A percentile compares a stretch with the other conserved stretches of the same genome.
phyloP scores from a whole-genome alignment of 2,329 filamentous ascomycete genomes.

The Talaromyces rugulosus region DNA sequence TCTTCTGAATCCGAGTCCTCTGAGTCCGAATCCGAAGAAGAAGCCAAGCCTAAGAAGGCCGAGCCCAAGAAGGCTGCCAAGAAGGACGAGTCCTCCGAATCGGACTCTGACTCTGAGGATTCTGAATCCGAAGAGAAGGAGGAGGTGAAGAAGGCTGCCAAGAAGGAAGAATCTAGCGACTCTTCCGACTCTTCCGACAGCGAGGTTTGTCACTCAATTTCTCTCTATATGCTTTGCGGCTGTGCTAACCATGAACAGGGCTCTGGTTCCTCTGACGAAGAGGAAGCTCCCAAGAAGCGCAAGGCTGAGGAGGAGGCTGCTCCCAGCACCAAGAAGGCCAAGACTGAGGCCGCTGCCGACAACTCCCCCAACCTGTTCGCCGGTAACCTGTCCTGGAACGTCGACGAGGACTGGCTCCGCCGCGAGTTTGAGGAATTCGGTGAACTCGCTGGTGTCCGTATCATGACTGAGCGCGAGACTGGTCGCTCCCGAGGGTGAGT shows the following conservation, averaged over 20 bases:
- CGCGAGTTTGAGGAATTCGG: slow-evolving; percentile 78
- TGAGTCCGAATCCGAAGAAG: slow-evolving; percentile 24
- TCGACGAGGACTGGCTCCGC: slow-evolving; percentile 77
- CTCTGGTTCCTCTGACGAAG: slow-evolving; percentile 9
- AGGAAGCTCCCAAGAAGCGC: slow-evolving; percentile 41
- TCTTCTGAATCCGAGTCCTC: slow-evolving; percentile 29
- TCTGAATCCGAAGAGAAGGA: slow-evolving; percentile 27
- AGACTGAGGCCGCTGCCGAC: slow-evolving; percentile 43
- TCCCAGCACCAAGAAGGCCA: slow-evolving; percentile 58
- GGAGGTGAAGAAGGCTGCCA: slow-evolving; percentile 15
- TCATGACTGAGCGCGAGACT: slow-evolving; percentile 76
- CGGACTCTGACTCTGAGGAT: slow-evolving; percentile 20
- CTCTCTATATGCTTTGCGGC: neutral
- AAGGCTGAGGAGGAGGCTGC: slow-evolving; percentile 45
- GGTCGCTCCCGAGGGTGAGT: slow-evolving; percentile 76
- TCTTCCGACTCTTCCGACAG: slow-evolving; percentile 20
- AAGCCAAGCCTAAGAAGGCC: slow-evolving; percentile 14
- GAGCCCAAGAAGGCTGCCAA: slow-evolving; percentile 11
- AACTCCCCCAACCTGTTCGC: slow-evolving; percentile 68
- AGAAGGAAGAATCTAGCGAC: slow-evolving; percentile 19
- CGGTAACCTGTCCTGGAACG: slow-evolving; percentile 85
- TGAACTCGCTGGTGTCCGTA: slow-evolving; percentile 66
- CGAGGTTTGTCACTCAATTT: slow-evolving; percentile 7
- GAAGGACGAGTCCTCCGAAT: neutral
- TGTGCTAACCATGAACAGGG: slow-evolving; percentile 12